phyloP scores from a whole-genome alignment of 1,139 yeast species.

The Protomyces gravidus region DNA sequence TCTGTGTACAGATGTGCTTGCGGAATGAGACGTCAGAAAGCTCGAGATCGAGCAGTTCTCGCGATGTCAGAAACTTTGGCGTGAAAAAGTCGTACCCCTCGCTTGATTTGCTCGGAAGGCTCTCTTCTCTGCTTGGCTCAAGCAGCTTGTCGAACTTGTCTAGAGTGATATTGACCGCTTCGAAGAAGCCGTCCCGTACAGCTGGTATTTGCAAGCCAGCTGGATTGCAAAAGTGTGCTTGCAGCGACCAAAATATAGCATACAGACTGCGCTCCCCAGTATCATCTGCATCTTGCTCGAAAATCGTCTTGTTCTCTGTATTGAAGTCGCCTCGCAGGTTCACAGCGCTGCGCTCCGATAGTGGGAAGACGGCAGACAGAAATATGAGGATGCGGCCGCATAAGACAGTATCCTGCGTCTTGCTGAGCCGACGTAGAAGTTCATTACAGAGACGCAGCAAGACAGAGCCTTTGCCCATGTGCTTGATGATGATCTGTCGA shows the following conservation, averaged over 20 bases:
- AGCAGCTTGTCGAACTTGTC: conserved; percentile 12
- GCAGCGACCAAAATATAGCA: conserved; percentile 34
- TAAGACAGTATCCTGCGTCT: conserved; percentile 41
- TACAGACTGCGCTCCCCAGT: conserved; percentile 25
- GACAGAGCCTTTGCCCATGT: conserved; percentile 42
- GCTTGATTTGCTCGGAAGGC: neutral
- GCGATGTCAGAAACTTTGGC: conserved; percentile 29
- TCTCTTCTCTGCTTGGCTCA: neutral
- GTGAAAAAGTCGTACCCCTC: conserved; percentile 30
- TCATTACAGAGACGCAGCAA: conserved; percentile 43
- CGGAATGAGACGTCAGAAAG: conserved; percentile 41
- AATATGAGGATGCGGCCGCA: conserved; percentile 43
- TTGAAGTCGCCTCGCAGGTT: conserved; percentile 43
- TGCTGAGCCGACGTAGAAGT: conserved; percentile 42
- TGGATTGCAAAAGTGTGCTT: conserved; percentile 33
- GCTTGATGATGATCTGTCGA: conserved; percentile 37
- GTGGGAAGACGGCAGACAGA: conserved; percentile 43
- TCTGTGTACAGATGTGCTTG: conserved; percentile 40
- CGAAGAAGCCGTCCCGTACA: conserved; percentile 4
- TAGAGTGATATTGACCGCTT: conserved; percentile 24
- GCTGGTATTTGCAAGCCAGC: conserved; percentile 6
- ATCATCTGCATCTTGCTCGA: conserved; percentile 34
- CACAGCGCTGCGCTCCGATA: conserved; percentile 43
- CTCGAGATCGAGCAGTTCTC: conserved; percentile 16
- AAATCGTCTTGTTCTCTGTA: conserved; percentile 41